Evolutionary conservation across 1,284 basidiomycete genomes (phyloP), one percentile per base, ranked within the genome.

Genomic region (Xerocomus amazonicus): DNA sequence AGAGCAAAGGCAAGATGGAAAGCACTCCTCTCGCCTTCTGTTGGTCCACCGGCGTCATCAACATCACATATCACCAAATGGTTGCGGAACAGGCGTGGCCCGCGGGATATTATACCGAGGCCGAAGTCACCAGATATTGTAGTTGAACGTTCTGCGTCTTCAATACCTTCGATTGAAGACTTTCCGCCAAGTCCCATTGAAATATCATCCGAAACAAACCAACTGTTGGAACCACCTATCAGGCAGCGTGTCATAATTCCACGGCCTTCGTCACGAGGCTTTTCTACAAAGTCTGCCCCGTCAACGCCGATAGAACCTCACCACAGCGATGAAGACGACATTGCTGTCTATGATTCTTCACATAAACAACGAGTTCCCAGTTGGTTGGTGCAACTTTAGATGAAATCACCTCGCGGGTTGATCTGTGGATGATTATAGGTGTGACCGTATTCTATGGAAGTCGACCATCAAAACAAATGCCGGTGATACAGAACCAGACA

Each of bases 321-420:
- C 6, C 59, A 64, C 19, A 67, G 66, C 26, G 45, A 57, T 9
- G 70, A 71, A 9, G 75, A 74, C 27, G 78, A 78, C 39, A 78
- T 74, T 57, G 84, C 82, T 16, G 81, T 86, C 2, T 90, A 90
- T 58, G 88, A 90, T 65, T 81, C 84, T 19, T 90, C 88, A 13
- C 73, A 79, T 58, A 90, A 90, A 67, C 78, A 82, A 59, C 80
- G 87, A n/a, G 87, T 90, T 28, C 87, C 87, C 3, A 88, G 87
- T 60, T 90, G 88, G 87, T 87, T 53, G 50, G 54, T 50, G 38
- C 47, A 26, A 16, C 44, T n/a, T 41, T 35, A 51, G 17, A 43
- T 36, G 27, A 31, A 23, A 35, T 39, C 2, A 9, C 32, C 3
- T 26, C 17, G 19, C 16, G 43, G 35, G 33, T 50, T 53, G 33